Conservation (phyloP, 495 filamentous ascomycete species). For the Penicillium goetzii region DNA sequence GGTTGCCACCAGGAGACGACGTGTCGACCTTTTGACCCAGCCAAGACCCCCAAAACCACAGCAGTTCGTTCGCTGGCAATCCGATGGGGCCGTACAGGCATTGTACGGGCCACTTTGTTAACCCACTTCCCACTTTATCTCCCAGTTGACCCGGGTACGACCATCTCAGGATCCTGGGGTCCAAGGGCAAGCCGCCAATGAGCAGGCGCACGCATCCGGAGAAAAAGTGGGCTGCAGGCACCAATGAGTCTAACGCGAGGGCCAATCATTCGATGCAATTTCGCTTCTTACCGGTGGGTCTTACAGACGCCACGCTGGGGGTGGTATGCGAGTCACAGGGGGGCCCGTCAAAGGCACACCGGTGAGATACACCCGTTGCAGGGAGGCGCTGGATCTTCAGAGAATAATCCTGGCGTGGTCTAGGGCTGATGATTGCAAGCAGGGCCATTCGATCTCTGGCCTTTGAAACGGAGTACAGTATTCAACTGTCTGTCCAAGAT, state of each 20-base stretch:
- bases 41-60: conserved; percentile 2
- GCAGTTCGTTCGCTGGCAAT: conserved; percentile 24
- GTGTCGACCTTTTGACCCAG: not conserved
- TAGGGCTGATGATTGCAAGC: not conserved
- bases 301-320: conserved; percentile 26
- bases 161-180: conserved; percentile 30
- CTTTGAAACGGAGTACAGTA: not conserved
- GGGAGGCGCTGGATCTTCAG: not conserved
- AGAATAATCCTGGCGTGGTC: not conserved
- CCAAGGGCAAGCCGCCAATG: conserved; percentile 33
- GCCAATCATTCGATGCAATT: conserved; percentile 22
- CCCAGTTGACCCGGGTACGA: conserved; percentile 4
- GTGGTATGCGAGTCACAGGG: conserved; percentile 19
- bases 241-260: conserved; percentile 25
- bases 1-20: conserved; percentile 28
- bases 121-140: conserved; percentile 1
- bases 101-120: conserved; percentile 18
- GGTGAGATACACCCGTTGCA: not conserved
- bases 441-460: not conserved
- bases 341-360: not conserved
- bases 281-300: conserved; percentile 25
- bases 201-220: conserved; percentile 29
- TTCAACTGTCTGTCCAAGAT: not conserved
- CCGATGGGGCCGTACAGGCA: conserved; percentile 22
- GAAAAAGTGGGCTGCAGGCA: conserved; percentile 34